Evolutionary conservation across 1,284 basidiomycete species (phyloP), one percentile per base, ranked within the genome.

Genomic region (Schizophyllum commune): DNA sequence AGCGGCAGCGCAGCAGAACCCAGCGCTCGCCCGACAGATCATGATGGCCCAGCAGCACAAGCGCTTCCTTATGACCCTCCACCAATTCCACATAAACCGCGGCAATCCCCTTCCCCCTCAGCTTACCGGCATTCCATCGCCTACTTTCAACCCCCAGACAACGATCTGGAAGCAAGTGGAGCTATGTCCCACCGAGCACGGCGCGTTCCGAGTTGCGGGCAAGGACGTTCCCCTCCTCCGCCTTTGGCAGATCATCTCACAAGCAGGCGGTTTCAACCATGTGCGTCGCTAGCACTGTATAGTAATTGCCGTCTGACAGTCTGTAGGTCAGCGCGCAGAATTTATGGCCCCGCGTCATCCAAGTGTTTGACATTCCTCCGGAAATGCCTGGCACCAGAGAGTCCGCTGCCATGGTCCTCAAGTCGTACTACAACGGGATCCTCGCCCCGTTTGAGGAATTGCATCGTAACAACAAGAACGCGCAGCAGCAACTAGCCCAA

Each of bases 181-280:
- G 63, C 75, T 79, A 52, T 80, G 80, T 6, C 68, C 6, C 34
- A 39, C 77, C 32, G 88, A 89, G 63, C 65, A 78, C 17, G 89
- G 89, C 55, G 73, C 78, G 52, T 77, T 91, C 68, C 82, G 83
- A 62, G 69, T 94, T 55, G 84, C 86, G 2, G 91, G 90, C 20
- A 91, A 85, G 72, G 91, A 94, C 69, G 78, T 94, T 58, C 88
- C 88, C 66, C 71, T 94, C 52, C 88, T 90, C 73, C 86, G 78
- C 66, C 73, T 92, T 7, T 91, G 85, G 84, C 76, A 75, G 11
- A 62, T 82, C 52, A 84, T 88, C 52, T 73, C 75, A 61, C 75
- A 81, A 63, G 68, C 74, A 47, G 88, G 89, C 51, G 88, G 88
- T 34, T 74, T 77, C 17, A 71, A 74, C 64, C 81, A 78, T 68